These are phyloP conservation scores for Clarireedia hainanense DNA, from an alignment of 2,329 filamentous ascomycete genomes.

Conservation along the genomic window DNA sequence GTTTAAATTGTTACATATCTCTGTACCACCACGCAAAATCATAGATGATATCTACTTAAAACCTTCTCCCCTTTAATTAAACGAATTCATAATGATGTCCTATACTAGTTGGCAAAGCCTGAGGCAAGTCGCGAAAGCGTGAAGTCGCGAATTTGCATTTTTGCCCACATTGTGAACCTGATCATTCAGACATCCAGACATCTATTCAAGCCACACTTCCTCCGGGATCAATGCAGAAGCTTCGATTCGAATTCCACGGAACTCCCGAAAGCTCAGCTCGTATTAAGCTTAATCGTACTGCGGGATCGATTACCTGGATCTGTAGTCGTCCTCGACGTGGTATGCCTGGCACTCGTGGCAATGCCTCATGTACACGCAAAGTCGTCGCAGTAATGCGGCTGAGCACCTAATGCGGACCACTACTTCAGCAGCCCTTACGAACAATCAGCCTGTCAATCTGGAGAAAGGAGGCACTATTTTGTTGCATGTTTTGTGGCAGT, in stretches of 20 bases:
- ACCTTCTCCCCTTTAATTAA: not conserved
- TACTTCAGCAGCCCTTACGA: too few relatives aligned
- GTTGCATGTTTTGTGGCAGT: not conserved
- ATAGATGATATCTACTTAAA: not conserved
- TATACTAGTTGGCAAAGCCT: not conserved
- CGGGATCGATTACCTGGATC: too few relatives aligned
- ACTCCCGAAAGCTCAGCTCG: not conserved
- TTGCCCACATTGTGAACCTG: too few relatives aligned
- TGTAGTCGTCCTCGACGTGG: too few relatives aligned
- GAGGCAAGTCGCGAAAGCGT: not conserved
- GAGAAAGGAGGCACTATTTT: not conserved
- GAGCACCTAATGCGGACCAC: too few relatives aligned
- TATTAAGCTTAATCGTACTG: not conserved
- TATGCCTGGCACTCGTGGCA: not conserved
- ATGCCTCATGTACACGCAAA: not conserved
- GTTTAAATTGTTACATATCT: not conserved
- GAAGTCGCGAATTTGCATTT: not conserved
- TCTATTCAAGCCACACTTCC: not conserved
- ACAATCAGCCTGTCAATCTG: not conserved
- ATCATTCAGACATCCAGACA: not conserved
- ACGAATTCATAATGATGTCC: not conserved
- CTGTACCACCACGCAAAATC: not conserved
- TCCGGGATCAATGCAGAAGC: not conserved
- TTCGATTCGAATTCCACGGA: not conserved
- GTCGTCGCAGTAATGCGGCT: too few relatives aligned